phyloP scores from a whole-genome alignment of 257 asterid genomes.

The Nicotiana attenuata region DNA sequence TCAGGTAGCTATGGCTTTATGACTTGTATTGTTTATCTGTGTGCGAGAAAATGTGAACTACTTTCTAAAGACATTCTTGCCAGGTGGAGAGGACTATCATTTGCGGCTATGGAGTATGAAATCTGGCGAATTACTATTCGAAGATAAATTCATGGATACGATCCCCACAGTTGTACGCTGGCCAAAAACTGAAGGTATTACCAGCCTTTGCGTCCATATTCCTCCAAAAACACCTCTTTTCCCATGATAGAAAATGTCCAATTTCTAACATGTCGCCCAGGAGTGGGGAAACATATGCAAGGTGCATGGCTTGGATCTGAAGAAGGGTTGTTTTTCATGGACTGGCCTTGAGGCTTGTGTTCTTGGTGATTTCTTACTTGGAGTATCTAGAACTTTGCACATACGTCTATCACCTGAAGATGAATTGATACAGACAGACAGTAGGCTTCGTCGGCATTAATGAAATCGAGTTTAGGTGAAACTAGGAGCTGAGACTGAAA shows the following conservation, averaged over 20 bases:
- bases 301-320: slow-evolving; percentile 67
- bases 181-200: slow-evolving; percentile 51
- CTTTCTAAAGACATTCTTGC: slow-evolving; percentile 5
- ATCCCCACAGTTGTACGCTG: slow-evolving; percentile 74
- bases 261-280: slow-evolving; percentile 7
- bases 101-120: slow-evolving; percentile 78
- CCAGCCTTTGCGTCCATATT: not conserved
- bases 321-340: slow-evolving; percentile 62
- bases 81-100: slow-evolving; percentile 91
- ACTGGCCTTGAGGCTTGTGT: slow-evolving; percentile 37
- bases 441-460: not conserved
- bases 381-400: not conserved
- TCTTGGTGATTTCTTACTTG: not conserved
- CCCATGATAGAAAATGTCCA: not conserved
- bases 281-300: slow-evolving; percentile 20
- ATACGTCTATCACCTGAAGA: not conserved
- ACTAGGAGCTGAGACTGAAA: not conserved
- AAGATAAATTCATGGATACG: slow-evolving; percentile 48
- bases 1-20: slow-evolving; percentile 49
- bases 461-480: not conserved
- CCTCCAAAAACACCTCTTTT: not conserved
- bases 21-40: not conserved
- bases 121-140: slow-evolving; percentile 76
- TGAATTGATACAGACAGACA: not conserved
- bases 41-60: not conserved